Evolutionary conservation across 441 rosid genomes (phyloP).

Genomic region (Erodium moschatum): DNA sequence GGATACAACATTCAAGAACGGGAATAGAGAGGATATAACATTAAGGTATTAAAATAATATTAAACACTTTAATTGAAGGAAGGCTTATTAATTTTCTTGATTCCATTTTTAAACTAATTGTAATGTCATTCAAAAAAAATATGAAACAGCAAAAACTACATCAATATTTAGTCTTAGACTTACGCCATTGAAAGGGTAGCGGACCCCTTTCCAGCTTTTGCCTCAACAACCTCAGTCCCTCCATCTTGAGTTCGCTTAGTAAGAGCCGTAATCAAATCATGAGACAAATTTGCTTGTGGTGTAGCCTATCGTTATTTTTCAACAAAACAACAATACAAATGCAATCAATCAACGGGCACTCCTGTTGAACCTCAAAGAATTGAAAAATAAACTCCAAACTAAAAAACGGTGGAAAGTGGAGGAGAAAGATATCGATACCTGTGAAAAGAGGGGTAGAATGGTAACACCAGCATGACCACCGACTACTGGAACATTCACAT

Average conservation of each 20-base stretch:
- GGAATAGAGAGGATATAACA: too few relatives aligned
- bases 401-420: not conserved
- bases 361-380: not conserved
- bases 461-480: conserved; percentile 98
- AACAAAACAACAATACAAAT: conserved; percentile 4
- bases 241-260: conserved; percentile 96
- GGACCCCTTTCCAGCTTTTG: conserved; percentile 97
- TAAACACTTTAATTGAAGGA: too few relatives aligned
- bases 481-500: conserved; percentile 79
- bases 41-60: too few relatives aligned
- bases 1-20: not conserved
- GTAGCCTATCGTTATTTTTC: conserved; percentile 48
- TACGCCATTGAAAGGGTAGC: conserved; percentile 98
- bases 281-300: conserved; percentile 64
- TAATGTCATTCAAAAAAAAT: too few relatives aligned
- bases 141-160: too few relatives aligned
- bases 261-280: conserved; percentile 59
- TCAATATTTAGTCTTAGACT: conserved; percentile 23
- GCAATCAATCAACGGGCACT: not conserved
- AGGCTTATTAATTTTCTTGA: not conserved
- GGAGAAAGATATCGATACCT: conserved; percentile 31
- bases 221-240: conserved; percentile 94
- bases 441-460: conserved; percentile 85
- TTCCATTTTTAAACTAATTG: too few relatives aligned
- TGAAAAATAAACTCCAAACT: not conserved